phyloP scores from a whole-genome alignment of 176 grass and related monocot genomes.

The Chrysopogon serrulatus region DNA sequence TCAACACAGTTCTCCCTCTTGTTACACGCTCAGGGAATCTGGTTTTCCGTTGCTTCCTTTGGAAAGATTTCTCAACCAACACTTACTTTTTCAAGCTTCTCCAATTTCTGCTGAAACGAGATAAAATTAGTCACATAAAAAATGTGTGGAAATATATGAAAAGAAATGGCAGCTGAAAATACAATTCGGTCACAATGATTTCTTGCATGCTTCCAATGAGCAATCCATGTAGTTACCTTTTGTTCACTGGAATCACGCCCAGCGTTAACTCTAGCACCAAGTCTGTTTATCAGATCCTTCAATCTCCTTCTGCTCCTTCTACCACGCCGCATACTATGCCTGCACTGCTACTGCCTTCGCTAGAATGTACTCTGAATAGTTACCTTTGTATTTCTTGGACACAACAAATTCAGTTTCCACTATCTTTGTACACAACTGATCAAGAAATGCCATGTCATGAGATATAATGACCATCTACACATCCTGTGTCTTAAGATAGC shows the following conservation, averaged over 20 bases:
- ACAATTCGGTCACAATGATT: not conserved
- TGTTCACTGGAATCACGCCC: constrained; percentile 93
- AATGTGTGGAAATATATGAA: too few relatives aligned
- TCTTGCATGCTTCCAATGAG: not conserved
- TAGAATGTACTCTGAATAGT: constrained; percentile 83
- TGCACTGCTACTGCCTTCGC: constrained; percentile 67
- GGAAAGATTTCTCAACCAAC: constrained; percentile 85
- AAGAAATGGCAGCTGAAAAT: too few relatives aligned
- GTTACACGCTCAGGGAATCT: constrained; percentile 84
- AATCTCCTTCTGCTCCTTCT: constrained; percentile 97
- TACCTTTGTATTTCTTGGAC: constrained; percentile 81
- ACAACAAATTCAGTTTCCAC: too few relatives aligned
- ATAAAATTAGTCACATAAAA: too few relatives aligned
- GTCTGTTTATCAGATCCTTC: constrained; percentile 91
- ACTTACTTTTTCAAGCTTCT: constrained; percentile 94
- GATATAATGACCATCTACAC: constrained; percentile 98
- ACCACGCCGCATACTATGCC: constrained; percentile 76
- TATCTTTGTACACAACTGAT: constrained; percentile 83
- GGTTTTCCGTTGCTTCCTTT: constrained; percentile 89
- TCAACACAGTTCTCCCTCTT: constrained; percentile 70
- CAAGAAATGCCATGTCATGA: constrained; percentile 90
- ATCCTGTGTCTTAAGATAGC: constrained; percentile 73
- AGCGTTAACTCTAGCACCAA: constrained; percentile 83
- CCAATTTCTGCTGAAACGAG: too few relatives aligned
- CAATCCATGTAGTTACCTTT: constrained; percentile 50